Evolutionary conservation across 495 filamentous ascomycete genomes (phyloP).

Genomic region (Neurospora sp.): DNA sequence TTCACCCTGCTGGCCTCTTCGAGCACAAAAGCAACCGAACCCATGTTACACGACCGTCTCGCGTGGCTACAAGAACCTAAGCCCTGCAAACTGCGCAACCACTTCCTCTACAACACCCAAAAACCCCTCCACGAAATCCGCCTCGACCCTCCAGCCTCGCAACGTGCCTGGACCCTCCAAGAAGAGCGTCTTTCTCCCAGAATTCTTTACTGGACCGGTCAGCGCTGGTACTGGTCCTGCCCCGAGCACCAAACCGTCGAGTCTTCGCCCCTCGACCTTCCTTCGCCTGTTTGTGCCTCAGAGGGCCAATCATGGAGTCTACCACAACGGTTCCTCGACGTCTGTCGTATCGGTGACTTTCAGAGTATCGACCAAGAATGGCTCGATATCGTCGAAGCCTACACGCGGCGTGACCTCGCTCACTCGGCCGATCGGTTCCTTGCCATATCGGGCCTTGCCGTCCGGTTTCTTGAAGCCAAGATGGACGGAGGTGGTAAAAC

Average conservation of each 20-base stretch:
- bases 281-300: not conserved
- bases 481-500: conserved; percentile 8
- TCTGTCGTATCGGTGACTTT: conserved; percentile 16
- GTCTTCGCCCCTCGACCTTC: conserved; percentile 3
- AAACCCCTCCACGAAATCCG: conserved; percentile 15
- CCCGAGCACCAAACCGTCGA: conserved; percentile 16
- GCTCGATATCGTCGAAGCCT: conserved; percentile 25
- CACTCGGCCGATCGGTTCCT: conserved; percentile 19
- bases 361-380: conserved; percentile 20
- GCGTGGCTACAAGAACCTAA: conserved; percentile 19
- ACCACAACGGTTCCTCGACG: conserved; percentile 19
- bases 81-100: conserved; percentile 15
- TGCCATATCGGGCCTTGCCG: conserved; percentile 23
- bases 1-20: conserved; percentile 23
- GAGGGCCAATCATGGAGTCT: conserved; percentile 6
- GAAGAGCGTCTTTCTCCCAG: conserved; percentile 24
- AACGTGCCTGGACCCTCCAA: conserved; percentile 23
- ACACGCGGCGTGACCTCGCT: conserved; percentile 20
- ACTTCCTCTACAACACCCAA: conserved; percentile 14
- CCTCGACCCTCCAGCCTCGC: conserved; percentile 15
- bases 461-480: conserved; percentile 22
- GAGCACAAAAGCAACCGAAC: conserved; percentile 22
- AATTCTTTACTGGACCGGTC: conserved; percentile 21
- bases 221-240: conserved; percentile 26
- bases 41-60: conserved; percentile 9